phyloP scores from a whole-genome alignment of 225 moss, liverwort and hornwort genomes.

The Physcomitrium patens region DNA sequence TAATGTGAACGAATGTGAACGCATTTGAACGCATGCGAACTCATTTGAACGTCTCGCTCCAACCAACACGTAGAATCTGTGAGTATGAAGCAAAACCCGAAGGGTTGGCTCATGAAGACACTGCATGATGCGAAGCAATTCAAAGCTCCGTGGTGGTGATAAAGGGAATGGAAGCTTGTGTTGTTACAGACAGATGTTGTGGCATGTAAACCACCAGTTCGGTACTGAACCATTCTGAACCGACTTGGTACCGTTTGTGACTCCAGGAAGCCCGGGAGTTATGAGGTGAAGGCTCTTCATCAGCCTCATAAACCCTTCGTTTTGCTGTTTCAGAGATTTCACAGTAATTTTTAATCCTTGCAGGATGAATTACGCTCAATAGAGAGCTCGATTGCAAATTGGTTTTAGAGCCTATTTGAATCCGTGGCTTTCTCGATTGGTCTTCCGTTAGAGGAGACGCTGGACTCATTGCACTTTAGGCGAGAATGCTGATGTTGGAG shows the following conservation, averaged over 20 bases:
- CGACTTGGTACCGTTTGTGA: slow-evolving; percentile 33
- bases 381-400: background rate
- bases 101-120: no score
- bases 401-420: background rate
- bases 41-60: no score
- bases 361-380: background rate
- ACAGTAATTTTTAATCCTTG: background rate
- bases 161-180: no score
- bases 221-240: slow-evolving; percentile 14
- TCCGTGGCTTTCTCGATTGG: background rate
- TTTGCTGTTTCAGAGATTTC: slow-evolving; percentile 35
- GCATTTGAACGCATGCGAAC: no score
- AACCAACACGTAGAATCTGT: no score
- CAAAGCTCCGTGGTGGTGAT: no score
- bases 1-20: no score
- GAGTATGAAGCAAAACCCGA: no score
- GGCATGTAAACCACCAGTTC: no score
- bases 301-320: slow-evolving; percentile 30
- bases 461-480: background rate
- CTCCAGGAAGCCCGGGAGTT: slow-evolving; percentile 43
- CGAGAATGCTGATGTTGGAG: background rate
- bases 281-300: slow-evolving; percentile 42
- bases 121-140: no score
- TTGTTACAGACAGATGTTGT: no score
- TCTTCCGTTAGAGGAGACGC: no score